These are phyloP conservation scores for Zarea fungicola DNA, from an alignment of 2,329 filamentous ascomycete species.

Conservation along the genomic window DNA sequence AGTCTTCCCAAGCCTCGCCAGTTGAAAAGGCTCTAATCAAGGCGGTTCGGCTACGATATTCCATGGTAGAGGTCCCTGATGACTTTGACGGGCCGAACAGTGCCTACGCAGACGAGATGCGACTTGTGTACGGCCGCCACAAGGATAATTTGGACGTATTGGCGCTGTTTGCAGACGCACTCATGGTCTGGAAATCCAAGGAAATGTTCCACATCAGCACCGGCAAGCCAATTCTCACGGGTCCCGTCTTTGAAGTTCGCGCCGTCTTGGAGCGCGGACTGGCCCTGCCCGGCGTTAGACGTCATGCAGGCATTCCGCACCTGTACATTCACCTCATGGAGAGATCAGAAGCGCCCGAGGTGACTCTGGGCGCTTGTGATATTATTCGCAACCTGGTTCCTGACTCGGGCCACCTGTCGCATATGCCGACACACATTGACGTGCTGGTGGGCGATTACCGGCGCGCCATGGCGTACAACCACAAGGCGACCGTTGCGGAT, in stretches of 20 bases:
- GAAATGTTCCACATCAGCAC: constrained; percentile 34
- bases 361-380: constrained; percentile 54
- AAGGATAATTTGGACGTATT: constrained; percentile 30
- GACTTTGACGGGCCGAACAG: too few relatives aligned
- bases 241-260: constrained; percentile 4
- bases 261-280: constrained; percentile 35
- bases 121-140: constrained; percentile 51
- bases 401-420: constrained; percentile 62
- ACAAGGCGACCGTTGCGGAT: constrained; percentile 56
- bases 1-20: constrained; percentile 27
- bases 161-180: constrained; percentile 28
- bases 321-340: constrained; percentile 68
- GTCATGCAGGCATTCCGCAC: constrained; percentile 62
- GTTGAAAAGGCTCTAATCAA: constrained; percentile 55
- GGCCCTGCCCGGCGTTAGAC: constrained; percentile 36
- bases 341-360: constrained; percentile 60
- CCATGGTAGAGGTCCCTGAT: too few relatives aligned
- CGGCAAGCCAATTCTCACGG: constrained; percentile 20
- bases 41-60: constrained; percentile 54
- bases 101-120: constrained; percentile 40
- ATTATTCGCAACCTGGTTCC: constrained; percentile 58
- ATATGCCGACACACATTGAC: constrained; percentile 73
- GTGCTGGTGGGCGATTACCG: constrained; percentile 66
- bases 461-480: constrained; percentile 59
- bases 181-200: constrained; percentile 41